phyloP scores from a whole-genome alignment of 495 filamentous ascomycete genomes.

The Mytilinidion resinicola region DNA sequence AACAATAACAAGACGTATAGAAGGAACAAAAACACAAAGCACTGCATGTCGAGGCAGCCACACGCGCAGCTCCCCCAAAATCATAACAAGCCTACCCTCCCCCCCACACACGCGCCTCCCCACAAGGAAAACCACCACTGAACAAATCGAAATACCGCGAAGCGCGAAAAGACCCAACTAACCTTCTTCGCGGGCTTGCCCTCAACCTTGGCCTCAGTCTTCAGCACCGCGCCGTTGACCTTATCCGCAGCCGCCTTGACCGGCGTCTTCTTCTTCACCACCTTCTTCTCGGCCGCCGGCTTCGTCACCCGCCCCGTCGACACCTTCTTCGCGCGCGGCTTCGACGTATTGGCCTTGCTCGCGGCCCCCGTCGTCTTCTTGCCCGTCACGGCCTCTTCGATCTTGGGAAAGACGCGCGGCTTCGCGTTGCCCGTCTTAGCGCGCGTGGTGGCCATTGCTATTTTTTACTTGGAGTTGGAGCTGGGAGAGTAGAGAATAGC shows the following conservation, averaged over 20 bases:
- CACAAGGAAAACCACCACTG: background rate
- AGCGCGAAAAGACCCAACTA: slow-evolving; percentile 6
- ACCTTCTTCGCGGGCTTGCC: slow-evolving; percentile 27
- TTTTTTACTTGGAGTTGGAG: background rate
- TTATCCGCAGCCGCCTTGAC: slow-evolving; percentile 20
- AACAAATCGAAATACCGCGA: background rate
- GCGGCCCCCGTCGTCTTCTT: slow-evolving; percentile 17
- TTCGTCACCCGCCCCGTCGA: slow-evolving; percentile 15
- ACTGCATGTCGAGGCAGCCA: too few relatives aligned
- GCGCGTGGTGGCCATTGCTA: slow-evolving; percentile 26
- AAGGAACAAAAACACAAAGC: too few relatives aligned
- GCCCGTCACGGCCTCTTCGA: slow-evolving; percentile 13
- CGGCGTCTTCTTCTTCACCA: slow-evolving; percentile 16
- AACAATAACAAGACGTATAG: too few relatives aligned
- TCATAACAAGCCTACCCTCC: background rate
- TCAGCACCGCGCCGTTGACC: slow-evolving; percentile 33
- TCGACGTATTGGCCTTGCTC: slow-evolving; percentile 30
- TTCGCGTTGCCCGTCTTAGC: slow-evolving; percentile 28
- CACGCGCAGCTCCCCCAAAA: background rate
- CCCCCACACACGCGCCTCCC: background rate
- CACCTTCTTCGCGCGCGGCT: slow-evolving; percentile 28
- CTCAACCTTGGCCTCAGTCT: too few relatives aligned
- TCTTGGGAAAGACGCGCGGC: slow-evolving; percentile 21
- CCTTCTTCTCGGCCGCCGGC: slow-evolving; percentile 21
- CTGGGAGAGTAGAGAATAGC: background rate